Percentiles rank a stretch among this genome's conserved stretches.
Evolutionary conservation across 1,139 yeast species (phyloP).

Genomic region (Candida sp.): DNA sequence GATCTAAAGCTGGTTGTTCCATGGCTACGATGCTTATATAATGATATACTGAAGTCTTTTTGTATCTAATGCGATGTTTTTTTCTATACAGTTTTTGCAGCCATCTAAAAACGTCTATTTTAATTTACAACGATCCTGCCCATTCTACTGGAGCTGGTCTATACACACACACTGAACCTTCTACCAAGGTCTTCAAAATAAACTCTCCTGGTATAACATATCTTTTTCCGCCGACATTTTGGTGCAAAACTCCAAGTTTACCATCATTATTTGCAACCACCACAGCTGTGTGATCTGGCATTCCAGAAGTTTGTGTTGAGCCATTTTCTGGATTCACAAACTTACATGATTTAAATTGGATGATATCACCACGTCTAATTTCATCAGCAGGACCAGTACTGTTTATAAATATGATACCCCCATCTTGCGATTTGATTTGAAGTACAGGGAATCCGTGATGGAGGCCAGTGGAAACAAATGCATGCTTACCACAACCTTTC

Average conservation of each 20-base stretch:
- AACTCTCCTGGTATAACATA: constrained; percentile 46
- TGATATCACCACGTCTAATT: constrained; percentile 39
- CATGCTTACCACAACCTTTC: constrained; percentile 60
- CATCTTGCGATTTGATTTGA: constrained; percentile 26
- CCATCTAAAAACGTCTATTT: background rate
- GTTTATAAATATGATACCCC: constrained; percentile 14
- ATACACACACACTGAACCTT: constrained; percentile 50
- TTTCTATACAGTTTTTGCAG: background rate
- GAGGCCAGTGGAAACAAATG: constrained; percentile 52
- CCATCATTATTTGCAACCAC: constrained; percentile 38
- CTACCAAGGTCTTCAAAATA: constrained; percentile 37
- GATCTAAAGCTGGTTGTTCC: background rate
- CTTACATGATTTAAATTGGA: constrained; percentile 39
- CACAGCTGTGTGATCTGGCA: constrained; percentile 68
- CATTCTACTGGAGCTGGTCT: constrained; percentile 56
- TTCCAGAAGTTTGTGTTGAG: constrained; percentile 39
- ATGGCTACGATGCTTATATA: background rate
- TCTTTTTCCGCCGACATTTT: constrained; percentile 53
- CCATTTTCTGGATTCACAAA: constrained; percentile 34
- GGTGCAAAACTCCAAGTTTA: constrained; percentile 50
- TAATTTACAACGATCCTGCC: constrained; percentile 30
- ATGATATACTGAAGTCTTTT: too few species aligned
- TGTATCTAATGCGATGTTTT: background rate
- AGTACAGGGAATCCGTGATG: constrained; percentile 59
- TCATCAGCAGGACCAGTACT: constrained; percentile 28